A percentile compares a stretch with the other conserved stretches of the same genome.
Conservation (phyloP, 768 basidiomycete species). For the Holtermanniella nyarrowii region DNA sequence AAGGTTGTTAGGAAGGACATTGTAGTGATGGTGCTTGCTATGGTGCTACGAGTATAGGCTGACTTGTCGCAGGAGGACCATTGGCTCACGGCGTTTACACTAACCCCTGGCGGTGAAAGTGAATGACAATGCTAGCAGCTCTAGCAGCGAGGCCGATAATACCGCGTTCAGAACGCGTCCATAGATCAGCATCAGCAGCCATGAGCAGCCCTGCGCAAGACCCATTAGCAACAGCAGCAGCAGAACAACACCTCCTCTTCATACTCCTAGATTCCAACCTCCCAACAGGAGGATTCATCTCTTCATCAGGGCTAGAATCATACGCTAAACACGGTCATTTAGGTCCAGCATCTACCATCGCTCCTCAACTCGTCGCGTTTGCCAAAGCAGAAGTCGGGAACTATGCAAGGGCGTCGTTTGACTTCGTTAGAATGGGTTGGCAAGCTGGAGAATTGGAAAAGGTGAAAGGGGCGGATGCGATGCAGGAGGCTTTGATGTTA, state of each 20-base stretch:
- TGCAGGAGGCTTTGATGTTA: slow-evolving; percentile 75
- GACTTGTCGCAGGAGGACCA: too few relatives aligned
- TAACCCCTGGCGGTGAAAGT: too few relatives aligned
- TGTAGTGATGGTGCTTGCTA: too few relatives aligned
- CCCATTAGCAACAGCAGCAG: slow-evolving; percentile 2
- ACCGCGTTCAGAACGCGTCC: too few relatives aligned
- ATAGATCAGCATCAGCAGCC: too few relatives aligned
- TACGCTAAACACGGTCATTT: slow-evolving; percentile 75
- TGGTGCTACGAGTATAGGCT: too few relatives aligned
- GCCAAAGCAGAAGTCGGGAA: slow-evolving; percentile 43
- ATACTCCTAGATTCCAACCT: slow-evolving; percentile 66
- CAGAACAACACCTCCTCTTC: slow-evolving; percentile 33
- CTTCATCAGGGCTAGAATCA: slow-evolving; percentile 86
- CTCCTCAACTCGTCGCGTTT: slow-evolving; percentile 16
- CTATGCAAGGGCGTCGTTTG: slow-evolving; percentile 64
- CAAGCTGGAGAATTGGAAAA: slow-evolving; percentile 35
- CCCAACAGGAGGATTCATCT: slow-evolving; percentile 93
- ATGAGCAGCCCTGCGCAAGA: slow-evolving; percentile 1
- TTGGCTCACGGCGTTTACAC: too few relatives aligned
- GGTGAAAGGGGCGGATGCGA: slow-evolving; percentile 55
- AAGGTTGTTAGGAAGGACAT: too few relatives aligned
- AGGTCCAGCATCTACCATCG: slow-evolving; percentile 27
- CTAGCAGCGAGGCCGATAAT: too few relatives aligned
- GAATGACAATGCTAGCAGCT: too few relatives aligned
- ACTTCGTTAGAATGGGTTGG: slow-evolving; percentile 64